Evolutionary conservation across 1,284 basidiomycete species (phyloP).

Genomic region (Violaceomyces palustris): DNA sequence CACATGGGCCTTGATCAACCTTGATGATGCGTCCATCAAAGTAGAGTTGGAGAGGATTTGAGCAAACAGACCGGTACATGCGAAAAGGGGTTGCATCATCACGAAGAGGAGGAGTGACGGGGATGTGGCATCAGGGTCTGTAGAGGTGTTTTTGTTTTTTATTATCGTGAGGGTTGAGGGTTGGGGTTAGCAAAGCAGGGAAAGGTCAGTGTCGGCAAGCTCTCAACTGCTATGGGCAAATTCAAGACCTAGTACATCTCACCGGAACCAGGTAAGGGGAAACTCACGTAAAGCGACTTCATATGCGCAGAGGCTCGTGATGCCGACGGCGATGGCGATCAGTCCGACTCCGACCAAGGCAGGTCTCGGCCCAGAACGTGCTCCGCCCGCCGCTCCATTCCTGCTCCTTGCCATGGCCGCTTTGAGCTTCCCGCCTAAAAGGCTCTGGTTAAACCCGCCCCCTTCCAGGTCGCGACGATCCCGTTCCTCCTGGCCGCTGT

Average conservation of each 20-base stretch:
- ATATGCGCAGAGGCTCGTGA: conserved; percentile 21
- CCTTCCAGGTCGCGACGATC: no score
- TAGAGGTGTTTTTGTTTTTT: no score
- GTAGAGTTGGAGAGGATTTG: conserved; percentile 18
- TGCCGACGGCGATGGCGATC: conserved; percentile 14
- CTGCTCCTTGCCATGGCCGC: no score
- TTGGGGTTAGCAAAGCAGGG: neutral
- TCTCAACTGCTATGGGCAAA: neutral
- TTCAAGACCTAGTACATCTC: no score
- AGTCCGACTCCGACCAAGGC: conserved; percentile 22
- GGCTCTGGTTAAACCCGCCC: no score
- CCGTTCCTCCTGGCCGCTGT: no score
- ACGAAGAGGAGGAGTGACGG: conserved; percentile 30
- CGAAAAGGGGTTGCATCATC: conserved; percentile 26
- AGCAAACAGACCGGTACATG: conserved; percentile 15
- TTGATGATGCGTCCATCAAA: conserved; percentile 34
- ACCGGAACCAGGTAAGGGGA: neutral
- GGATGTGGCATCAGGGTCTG: conserved; percentile 28
- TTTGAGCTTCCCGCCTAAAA: no score
- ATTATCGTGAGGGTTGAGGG: neutral
- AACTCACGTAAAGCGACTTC: conserved; percentile 17
- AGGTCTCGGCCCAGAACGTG: no score
- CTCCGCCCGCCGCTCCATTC: no score
- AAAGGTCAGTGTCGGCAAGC: neutral
- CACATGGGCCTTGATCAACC: conserved; percentile 30